Evolutionary conservation across 2,329 filamentous ascomycete species (phyloP).

Genomic region (Orbilia blumenaviensis): DNA sequence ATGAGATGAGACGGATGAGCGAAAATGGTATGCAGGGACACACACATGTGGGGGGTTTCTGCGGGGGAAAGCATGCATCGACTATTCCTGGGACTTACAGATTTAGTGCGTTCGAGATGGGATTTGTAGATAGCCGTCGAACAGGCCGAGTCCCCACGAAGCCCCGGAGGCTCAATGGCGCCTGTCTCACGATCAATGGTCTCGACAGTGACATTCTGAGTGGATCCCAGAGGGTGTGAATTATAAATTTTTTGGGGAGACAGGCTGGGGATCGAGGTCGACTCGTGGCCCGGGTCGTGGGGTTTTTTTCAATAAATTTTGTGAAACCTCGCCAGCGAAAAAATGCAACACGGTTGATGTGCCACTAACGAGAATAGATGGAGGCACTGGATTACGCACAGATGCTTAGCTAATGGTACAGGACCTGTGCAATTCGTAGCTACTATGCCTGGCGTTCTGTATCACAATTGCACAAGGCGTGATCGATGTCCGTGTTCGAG

Average conservation of each 20-base stretch:
- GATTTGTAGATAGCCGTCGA: constrained; percentile 8
- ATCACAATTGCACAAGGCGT: not conserved
- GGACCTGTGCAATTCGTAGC: not conserved
- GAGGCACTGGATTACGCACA: not conserved
- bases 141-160: not conserved
- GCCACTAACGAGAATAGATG: constrained; percentile 7
- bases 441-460: too few relatives aligned
- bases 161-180: constrained; percentile 12
- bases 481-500: too few relatives aligned
- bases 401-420: not conserved
- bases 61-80: not conserved
- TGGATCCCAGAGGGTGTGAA: not conserved
- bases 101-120: not conserved
- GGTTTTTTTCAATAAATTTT: constrained; percentile 19
- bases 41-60: not conserved
- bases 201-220: constrained; percentile 37
- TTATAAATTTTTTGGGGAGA: not conserved
- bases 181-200: constrained; percentile 21
- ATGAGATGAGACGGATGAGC: constrained; percentile 29
- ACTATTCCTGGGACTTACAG: constrained; percentile 2
- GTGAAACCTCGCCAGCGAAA: constrained; percentile 25
- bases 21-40: constrained; percentile 10
- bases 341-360: constrained; percentile 30
- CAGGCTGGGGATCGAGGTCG: too few relatives aligned
- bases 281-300: not conserved